Conservation (phyloP, 805 yeast genomes). For the Kazachstania viticola region DNA sequence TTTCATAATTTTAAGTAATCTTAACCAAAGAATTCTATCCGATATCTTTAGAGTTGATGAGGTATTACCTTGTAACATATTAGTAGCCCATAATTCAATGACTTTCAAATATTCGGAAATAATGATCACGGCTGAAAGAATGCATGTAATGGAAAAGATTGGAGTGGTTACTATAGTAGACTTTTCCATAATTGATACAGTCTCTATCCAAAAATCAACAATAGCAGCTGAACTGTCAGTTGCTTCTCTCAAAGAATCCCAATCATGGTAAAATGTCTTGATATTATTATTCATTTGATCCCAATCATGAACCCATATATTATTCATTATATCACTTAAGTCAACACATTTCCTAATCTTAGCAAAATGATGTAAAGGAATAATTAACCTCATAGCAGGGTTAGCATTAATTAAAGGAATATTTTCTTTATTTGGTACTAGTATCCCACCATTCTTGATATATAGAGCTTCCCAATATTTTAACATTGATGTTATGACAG, state of each 20-base stretch:
- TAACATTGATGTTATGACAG: slow-evolving; percentile 43
- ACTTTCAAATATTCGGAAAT: slow-evolving; percentile 51
- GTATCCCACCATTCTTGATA: slow-evolving; percentile 50
- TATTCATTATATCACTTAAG: slow-evolving; percentile 46
- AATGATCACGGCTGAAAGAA: slow-evolving; percentile 43
- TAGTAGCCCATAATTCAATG: slow-evolving; percentile 33
- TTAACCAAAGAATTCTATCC: slow-evolving; percentile 55
- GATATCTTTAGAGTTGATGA: slow-evolving; percentile 27
- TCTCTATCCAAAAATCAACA: slow-evolving; percentile 59
- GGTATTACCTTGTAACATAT: slow-evolving; percentile 10
- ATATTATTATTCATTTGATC: slow-evolving; percentile 46
- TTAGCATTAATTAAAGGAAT: slow-evolving; percentile 33
- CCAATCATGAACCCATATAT: slow-evolving; percentile 60
- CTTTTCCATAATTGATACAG: slow-evolving; percentile 25
- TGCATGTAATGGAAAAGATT: slow-evolving; percentile 60
- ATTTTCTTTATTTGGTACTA: slow-evolving; percentile 37
- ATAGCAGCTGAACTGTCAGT: slow-evolving; percentile 46
- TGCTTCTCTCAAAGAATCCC: slow-evolving; percentile 55
- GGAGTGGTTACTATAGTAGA: slow-evolving; percentile 40
- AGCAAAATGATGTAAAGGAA: slow-evolving; percentile 57
- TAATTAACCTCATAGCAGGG: slow-evolving; percentile 48
- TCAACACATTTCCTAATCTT: slow-evolving; percentile 54
- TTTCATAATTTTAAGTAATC: slow-evolving; percentile 46
- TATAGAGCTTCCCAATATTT: slow-evolving; percentile 60
- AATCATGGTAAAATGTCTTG: slow-evolving; percentile 35